phyloP scores from a whole-genome alignment of 305 asterid genomes.

The Plantago lanceolata region DNA sequence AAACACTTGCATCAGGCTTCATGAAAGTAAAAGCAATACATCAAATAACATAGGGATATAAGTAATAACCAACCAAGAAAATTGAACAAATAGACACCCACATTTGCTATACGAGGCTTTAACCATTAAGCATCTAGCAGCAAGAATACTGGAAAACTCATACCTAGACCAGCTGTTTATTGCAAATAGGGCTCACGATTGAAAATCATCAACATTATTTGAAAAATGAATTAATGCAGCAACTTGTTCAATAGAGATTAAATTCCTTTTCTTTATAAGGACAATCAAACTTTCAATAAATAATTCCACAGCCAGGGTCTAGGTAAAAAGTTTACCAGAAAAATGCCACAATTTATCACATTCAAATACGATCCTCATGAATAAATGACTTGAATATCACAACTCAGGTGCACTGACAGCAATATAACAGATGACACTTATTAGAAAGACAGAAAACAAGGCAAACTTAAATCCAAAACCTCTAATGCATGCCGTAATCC shows the following conservation, averaged over 20 bases:
- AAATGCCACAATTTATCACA: neutral
- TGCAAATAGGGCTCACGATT: neutral
- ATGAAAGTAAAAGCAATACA: conserved; percentile 30
- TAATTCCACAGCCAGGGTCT: neutral
- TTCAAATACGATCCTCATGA: neutral
- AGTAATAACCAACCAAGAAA: neutral
- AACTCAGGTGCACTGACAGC: neutral
- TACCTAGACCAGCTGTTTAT: neutral
- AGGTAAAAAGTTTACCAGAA: neutral
- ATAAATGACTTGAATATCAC: neutral
- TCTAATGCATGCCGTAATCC: conserved; percentile 58
- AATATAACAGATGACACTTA: conserved; percentile 6
- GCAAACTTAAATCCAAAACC: conserved; percentile 61
- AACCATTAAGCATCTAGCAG: neutral
- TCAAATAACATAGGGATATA: conserved; percentile 16
- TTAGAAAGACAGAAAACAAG: conserved; percentile 24
- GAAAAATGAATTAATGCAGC: no score
- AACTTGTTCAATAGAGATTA: no score
- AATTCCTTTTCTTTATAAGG: no score
- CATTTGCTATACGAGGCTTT: neutral
- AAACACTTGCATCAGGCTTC: conserved; percentile 45
- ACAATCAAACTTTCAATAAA: neutral
- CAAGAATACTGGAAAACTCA: neutral
- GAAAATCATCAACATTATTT: neutral
- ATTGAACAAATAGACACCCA: neutral